A percentile compares a stretch with the other conserved stretches of the same genome.
phyloP scores from a whole-genome alignment of 2,329 filamentous ascomycete species.

The Gliomastix tumulicola region DNA sequence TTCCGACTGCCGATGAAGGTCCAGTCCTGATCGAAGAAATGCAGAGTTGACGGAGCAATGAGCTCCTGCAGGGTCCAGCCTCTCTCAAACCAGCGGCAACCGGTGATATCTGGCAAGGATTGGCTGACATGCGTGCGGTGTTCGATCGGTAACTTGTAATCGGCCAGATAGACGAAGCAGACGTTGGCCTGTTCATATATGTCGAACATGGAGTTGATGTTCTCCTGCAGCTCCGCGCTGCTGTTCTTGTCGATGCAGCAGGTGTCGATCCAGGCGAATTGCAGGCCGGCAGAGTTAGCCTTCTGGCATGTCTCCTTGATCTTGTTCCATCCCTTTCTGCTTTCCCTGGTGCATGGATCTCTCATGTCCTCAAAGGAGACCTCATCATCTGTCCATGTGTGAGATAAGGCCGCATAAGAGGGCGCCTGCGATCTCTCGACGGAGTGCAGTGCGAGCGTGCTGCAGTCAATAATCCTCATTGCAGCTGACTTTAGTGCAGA shows the following conservation, averaged over 20 bases:
- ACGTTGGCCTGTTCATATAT: conserved; percentile 14
- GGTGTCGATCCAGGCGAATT: conserved; percentile 15
- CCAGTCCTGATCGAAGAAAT: conserved; percentile 22
- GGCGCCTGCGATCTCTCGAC: too few species aligned
- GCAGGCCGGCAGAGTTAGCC: conserved; percentile 9
- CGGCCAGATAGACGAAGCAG: conserved; percentile 16
- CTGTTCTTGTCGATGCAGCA: conserved; percentile 17
- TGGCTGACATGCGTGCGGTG: too few species aligned
- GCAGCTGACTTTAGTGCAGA: too few species aligned
- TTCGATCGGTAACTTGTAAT: conserved; percentile 7
- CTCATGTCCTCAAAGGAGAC: conserved; percentile 13
- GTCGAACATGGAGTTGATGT: conserved; percentile 17
- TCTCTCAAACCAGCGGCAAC: conserved; percentile 13
- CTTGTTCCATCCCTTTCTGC: too few species aligned
- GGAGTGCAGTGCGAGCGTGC: too few species aligned
- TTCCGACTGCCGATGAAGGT: conserved; percentile 13
- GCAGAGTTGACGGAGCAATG: conserved; percentile 7
- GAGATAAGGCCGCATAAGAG: conserved; percentile 20
- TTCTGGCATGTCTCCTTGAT: too few species aligned
- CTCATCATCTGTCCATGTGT: conserved; percentile 19
- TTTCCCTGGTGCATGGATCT: conserved; percentile 4
- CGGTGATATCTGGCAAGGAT: conserved; percentile 5
- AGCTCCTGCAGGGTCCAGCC: conserved; percentile 18
- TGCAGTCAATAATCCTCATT: too few species aligned
- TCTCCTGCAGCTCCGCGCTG: conserved; percentile 14